Base-by-base conservation (phyloP, 164 flowering plant genomes). In the Chloranthus sessilifolius region DNA sequence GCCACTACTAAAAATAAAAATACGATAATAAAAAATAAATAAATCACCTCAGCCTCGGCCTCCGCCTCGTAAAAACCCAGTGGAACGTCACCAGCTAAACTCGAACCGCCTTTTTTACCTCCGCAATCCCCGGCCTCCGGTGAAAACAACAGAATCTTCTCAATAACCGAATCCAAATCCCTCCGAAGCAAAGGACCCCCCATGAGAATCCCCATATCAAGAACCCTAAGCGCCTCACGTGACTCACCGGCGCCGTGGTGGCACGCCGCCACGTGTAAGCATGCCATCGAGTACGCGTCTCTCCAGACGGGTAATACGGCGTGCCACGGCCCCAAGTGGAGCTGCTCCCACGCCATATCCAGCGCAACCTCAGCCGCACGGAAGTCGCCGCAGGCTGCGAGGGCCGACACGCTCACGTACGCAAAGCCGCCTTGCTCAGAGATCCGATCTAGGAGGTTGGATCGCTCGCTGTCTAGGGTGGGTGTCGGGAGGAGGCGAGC, bases 291-390 rank as follows among this genome's bases (percentile, higher is more conserved):
- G 64, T 84, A 92, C 29, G 97, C 99, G 48, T 92, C 96, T 14
- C 97, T 72, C 97, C 95, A 92, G 1, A 80, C 70, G 0, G 92
- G 89, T 1, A 77, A 59, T n/a, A 89, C 92, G 0, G 92, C 79
- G 72, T 83, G 79, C 97, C 99, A 86, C 1, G 97, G 99, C 1
- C 99, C 95, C 0, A 86, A 82, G 67, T 89, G 99, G 9, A 92
- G 88, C 68, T 89, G 99, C 78, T 92, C 99, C 99, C 96, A 92
- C 19, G 95, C 97, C 90, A 89, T 84, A 67, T 92, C 99, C 2
- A 73, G 55, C 36, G 95, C 85, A 20, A 79, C 83, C 81, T 92
- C 99, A 28, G 99, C 96, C 31, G 95, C 92, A 4, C 77, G 55
- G 24, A 58, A 20, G 65, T 88, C 89, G 0, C 95, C 88, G 29